phyloP scores from a whole-genome alignment of 352 stramenopile genomes.

The Globisporangium recalcitrans region DNA sequence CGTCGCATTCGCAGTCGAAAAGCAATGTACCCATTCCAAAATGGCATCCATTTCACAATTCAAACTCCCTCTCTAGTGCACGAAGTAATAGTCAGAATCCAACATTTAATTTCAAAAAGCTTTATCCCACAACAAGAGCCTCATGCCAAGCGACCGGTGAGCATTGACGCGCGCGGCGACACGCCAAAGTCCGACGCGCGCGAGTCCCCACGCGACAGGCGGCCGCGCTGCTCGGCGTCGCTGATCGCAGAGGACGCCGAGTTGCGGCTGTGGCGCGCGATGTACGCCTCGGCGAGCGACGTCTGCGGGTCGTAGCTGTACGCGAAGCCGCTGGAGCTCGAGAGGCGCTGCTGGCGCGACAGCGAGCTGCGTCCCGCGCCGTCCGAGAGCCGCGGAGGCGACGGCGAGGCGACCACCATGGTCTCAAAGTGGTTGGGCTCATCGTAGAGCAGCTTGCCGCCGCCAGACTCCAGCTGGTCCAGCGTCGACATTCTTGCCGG shows the following conservation, averaged over 20 bases:
- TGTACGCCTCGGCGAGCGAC: slow-evolving; percentile 73
- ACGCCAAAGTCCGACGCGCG: background rate
- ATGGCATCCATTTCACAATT: background rate
- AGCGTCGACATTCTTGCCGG: background rate
- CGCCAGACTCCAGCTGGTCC: background rate
- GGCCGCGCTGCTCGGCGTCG: background rate
- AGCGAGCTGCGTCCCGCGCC: background rate
- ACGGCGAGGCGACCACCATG: background rate
- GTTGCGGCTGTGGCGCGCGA: slow-evolving; percentile 17
- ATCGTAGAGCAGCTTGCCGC: background rate
- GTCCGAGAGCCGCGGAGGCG: slow-evolving; percentile 3
- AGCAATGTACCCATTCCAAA: background rate
- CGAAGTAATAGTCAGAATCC: background rate
- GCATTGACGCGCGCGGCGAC: background rate
- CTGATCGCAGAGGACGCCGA: background rate
- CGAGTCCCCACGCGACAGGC: background rate
- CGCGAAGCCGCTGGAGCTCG: slow-evolving; percentile 64
- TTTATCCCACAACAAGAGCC: too few species aligned
- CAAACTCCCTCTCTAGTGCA: background rate
- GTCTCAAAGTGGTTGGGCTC: background rate
- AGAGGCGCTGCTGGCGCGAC: slow-evolving; percentile 44
- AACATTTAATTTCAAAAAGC: background rate
- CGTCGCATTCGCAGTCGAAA: too few species aligned
- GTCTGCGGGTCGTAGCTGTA: slow-evolving; percentile 83
- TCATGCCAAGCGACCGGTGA: background rate